Conservation (phyloP, 768 basidiomycete genomes). For the Auricularia heimuer region DNA sequence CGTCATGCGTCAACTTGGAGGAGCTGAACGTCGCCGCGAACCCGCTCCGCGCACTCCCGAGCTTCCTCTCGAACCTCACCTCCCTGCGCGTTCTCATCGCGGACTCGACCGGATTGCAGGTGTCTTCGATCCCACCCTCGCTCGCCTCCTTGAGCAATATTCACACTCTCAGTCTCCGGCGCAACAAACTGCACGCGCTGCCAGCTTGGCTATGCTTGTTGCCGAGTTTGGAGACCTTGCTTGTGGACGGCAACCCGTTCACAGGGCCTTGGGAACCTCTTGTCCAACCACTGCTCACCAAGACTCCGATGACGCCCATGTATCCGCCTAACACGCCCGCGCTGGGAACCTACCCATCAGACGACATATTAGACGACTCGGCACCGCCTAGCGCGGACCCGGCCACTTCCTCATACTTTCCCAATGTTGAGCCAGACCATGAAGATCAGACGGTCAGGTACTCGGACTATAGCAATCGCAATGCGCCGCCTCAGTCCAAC, state of each 20-base stretch:
- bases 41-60: conserved; percentile 82
- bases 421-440: neutral
- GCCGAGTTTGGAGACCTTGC: conserved; percentile 72
- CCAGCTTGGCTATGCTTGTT: conserved; percentile 94
- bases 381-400: neutral
- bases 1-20: conserved; percentile 72
- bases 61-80: conserved; percentile 67
- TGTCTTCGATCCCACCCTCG: conserved; percentile 50
- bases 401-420: neutral
- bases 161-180: conserved; percentile 80
- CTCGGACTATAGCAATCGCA: neutral
- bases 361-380: neutral
- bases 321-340: conserved; percentile 61
- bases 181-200: conserved; percentile 79
- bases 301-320: conserved; percentile 45
- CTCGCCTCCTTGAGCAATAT: conserved; percentile 63
- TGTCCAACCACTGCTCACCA: conserved; percentile 71
- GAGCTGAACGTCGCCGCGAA: conserved; percentile 92
- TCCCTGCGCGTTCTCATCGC: conserved; percentile 83
- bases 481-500: neutral
- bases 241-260: conserved; percentile 94
- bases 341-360: conserved; percentile 1
- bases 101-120: conserved; percentile 73
- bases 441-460: neutral
- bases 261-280: conserved; percentile 88